Base-by-base conservation (phyloP, 352 stramenopile genomes). In the Phytophthora meadii region DNA sequence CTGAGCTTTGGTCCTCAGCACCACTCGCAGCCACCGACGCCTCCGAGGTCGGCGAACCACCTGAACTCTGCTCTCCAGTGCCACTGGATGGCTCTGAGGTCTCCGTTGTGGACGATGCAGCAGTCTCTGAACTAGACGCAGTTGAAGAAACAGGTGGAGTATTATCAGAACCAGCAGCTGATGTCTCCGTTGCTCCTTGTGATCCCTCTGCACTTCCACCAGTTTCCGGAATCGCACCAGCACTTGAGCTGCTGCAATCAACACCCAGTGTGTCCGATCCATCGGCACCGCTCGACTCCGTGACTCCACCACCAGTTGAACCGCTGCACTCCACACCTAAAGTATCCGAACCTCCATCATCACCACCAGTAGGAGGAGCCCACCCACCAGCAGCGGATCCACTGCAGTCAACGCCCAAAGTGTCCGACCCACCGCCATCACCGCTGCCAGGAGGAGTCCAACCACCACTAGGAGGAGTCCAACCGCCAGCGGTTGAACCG, bases 281-380 rank as follows among this genome's bases (percentile, higher is more conserved):
- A 46, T 66, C 9, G 24, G 11, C 48, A 5, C 48, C 48, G 32
- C 39, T 54, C 22, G 50, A 40, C 4, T 49, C 19, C 1, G 48
- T 41, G 17, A 30, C 51, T n/a, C 41, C 41, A 6, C 41, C 15
- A 15, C 28, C 22, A 10, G 40, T 41, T 0, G 58, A 66, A 4
- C 41, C 49, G 17, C 58, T 66, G 37, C 56, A 64, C n/a, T 64
- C 56, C 5, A 56, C 34, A 22, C 12, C 36, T 1, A 51, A 12
- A 12, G 15, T 22, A 2, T 27, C 45, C 36, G 24, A 52, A 15
- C 51, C 14, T 58, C 52, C 52, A 42, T 61, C 25, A 1, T 17
- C 41, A 27, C 48, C 57, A 28, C 46, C 40, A 47, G 40, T 51
- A 3, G 37, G 34, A 7, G 34, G 39, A 1, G 39, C 32, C 47